Evolutionary conservation across 2,329 filamentous ascomycete species (phyloP).

Genomic region (Nemania diffusa): DNA sequence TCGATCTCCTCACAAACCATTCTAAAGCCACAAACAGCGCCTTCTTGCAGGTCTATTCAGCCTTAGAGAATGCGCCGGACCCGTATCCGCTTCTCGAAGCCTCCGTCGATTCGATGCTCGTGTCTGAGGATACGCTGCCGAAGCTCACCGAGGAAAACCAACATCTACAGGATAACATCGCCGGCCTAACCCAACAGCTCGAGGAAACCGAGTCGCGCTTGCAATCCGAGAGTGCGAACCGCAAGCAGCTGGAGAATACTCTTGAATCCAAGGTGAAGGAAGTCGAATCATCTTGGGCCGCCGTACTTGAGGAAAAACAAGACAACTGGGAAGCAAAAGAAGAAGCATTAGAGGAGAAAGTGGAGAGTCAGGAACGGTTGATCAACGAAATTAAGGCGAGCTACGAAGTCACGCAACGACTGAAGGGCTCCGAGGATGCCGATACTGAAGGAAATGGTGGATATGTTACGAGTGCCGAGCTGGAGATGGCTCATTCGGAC

Average conservation of each 20-base stretch:
- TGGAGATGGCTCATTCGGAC: conserved; percentile 93
- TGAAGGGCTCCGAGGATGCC: conserved; percentile 76
- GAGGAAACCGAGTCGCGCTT: conserved; percentile 84
- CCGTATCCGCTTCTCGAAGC: conserved; percentile 96
- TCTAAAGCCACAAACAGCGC: conserved; percentile 93
- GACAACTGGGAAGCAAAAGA: conserved; percentile 98
- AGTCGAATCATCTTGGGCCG: conserved; percentile 88
- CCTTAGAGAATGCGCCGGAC: conserved; percentile 93
- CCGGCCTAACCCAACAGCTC: conserved; percentile 79
- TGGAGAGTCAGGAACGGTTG: conserved; percentile 91
- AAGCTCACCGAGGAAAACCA: conserved; percentile 90
- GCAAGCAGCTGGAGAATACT: conserved; percentile 79
- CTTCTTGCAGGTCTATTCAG: conserved; percentile 92
- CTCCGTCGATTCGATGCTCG: conserved; percentile 90
- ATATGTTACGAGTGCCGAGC: conserved; percentile 84
- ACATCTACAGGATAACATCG: conserved; percentile 82
- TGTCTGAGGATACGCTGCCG: conserved; percentile 91
- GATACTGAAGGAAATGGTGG: conserved; percentile 67
- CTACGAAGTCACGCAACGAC: conserved; percentile 93
- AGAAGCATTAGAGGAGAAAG: conserved; percentile 88
- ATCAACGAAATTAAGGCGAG: conserved; percentile 95
- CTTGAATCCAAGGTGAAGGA: conserved; percentile 87
- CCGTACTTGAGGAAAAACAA: conserved; percentile 90
- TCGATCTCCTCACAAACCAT: conserved; percentile 95
- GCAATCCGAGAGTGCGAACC: conserved; percentile 78